Base-by-base conservation (phyloP, 345 rosid species). In the Euclidium syriacum region DNA sequence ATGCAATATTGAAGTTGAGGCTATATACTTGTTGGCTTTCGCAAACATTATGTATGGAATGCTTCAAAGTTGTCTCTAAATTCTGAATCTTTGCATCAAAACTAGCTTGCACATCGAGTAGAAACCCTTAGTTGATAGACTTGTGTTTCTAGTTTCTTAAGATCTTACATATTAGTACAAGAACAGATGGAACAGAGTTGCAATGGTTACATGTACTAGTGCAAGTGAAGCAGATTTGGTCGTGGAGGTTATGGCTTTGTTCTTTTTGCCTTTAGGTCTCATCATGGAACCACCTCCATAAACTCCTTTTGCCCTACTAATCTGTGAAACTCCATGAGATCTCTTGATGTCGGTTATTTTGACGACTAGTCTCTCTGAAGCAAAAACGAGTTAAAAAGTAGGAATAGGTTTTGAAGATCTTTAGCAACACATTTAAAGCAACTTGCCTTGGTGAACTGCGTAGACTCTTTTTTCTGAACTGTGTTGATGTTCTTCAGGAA, bases 201-300 rank as follows among this genome's bases (percentile, higher is more conserved):
- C 46, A 15, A 22, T 10, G 25, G 62, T 36, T 16, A 49, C 16
- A 11, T 42, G 26, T 32, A 50, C 9, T 16, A 51, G 19, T 10
- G 62, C 62, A 36, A 58, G 52, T 22, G 49, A 42, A 35, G 60
- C 62, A 32, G 51, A 71, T 48, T 2, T 75, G 17, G 34, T 44
- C 22, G 42, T 60, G 32, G 48, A 52, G 6, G 58, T 8, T 27
- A 44, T 52, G 48, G 67, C 66, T 19, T 12, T 27, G 41, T 41
- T 64, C 71, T 64, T 72, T 4, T 64, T 64, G 19, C 66, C 55
- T 50, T 39, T 58, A 18, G 65, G 67, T 52, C 14, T 65, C 41
- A 27, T 10, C 2, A 50, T 33, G 18, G 47, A 36, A 6, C 25
- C 61, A 40, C 66, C 71, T 55, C 71, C 71, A 49, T 33, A 25